A percentile compares a stretch with the other conserved stretches of the same genome.
Evolutionary conservation across 2,329 filamentous ascomycete genomes (phyloP).

Genomic region (Drechslerella stenobrocha): DNA sequence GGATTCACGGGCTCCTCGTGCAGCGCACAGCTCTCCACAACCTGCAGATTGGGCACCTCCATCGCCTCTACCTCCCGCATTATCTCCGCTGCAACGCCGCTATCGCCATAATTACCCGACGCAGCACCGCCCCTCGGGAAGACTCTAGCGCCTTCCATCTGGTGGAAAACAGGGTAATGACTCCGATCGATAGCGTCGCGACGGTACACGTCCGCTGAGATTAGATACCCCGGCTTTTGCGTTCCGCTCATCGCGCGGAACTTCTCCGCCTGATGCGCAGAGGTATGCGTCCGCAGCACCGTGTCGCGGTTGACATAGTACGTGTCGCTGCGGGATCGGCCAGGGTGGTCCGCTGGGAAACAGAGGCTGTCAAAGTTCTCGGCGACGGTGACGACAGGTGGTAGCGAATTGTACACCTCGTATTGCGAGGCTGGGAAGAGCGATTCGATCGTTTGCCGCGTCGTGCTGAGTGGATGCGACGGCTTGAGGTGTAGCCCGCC

Average conservation of each 20-base stretch:
- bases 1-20: slow-evolving; percentile 80
- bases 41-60: slow-evolving; percentile 72
- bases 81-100: slow-evolving; percentile 69
- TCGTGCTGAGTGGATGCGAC: slow-evolving; percentile 88
- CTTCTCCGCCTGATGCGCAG: slow-evolving; percentile 83
- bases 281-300: slow-evolving; percentile 88
- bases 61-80: slow-evolving; percentile 63
- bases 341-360: slow-evolving; percentile 84
- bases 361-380: slow-evolving; percentile 98
- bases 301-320: slow-evolving; percentile 89
- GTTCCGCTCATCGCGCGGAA: slow-evolving; percentile 72
- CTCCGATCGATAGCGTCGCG: slow-evolving; percentile 91
- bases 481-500: slow-evolving; percentile 86
- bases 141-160: slow-evolving; percentile 92
- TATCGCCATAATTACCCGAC: no score
- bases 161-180: slow-evolving; percentile 96
- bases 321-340: slow-evolving; percentile 83
- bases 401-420: slow-evolving; percentile 74
- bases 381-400: slow-evolving; percentile 77
- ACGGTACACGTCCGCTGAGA: slow-evolving; percentile 92
- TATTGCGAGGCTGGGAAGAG: slow-evolving; percentile 75
- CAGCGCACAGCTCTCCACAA: slow-evolving; percentile 81
- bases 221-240: slow-evolving; percentile 70
- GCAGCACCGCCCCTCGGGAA: slow-evolving; percentile 75
- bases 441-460: slow-evolving; percentile 86